These are phyloP conservation scores for Prototheca wickerhamii DNA, from an alignment of 163 green algal genomes.

Conservation along the genomic window DNA sequence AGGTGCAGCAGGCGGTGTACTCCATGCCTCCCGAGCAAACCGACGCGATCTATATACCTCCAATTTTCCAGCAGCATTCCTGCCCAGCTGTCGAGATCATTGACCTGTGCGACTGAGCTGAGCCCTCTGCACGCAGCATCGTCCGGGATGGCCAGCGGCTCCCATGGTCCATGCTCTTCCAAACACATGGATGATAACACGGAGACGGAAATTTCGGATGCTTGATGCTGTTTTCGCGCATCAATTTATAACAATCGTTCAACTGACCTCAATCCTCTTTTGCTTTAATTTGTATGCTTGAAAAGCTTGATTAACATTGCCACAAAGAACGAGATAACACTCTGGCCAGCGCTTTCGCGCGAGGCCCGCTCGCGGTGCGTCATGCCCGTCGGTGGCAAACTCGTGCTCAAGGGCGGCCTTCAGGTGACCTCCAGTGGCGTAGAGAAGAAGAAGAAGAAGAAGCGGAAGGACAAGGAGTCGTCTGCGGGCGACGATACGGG, in stretches of 20 bases:
- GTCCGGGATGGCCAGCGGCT: no score
- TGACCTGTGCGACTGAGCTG: no score
- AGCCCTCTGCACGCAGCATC: no score
- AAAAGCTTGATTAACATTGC: background rate
- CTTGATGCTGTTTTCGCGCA: background rate
- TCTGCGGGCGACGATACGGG: background rate
- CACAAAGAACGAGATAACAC: no score
- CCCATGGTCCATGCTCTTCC: no score
- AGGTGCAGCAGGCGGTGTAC: background rate
- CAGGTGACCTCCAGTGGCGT: constrained; percentile 18
- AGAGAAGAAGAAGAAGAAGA: constrained; percentile 30
- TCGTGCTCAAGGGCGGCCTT: constrained; percentile 28
- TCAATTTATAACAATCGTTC: background rate
- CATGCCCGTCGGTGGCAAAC: constrained; percentile 29
- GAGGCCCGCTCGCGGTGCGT: background rate
- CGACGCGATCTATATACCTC: no score
- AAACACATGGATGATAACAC: background rate
- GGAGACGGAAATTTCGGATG: background rate
- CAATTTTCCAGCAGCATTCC: no score
- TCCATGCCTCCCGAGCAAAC: no score
- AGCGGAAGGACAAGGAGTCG: constrained; percentile 10
- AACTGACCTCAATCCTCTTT: background rate
- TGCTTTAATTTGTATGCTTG: background rate
- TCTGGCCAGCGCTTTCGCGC: no score
- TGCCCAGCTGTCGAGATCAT: no score